Base-by-base conservation (phyloP, 2,329 filamentous ascomycete species). In the Xylariales sp. region DNA sequence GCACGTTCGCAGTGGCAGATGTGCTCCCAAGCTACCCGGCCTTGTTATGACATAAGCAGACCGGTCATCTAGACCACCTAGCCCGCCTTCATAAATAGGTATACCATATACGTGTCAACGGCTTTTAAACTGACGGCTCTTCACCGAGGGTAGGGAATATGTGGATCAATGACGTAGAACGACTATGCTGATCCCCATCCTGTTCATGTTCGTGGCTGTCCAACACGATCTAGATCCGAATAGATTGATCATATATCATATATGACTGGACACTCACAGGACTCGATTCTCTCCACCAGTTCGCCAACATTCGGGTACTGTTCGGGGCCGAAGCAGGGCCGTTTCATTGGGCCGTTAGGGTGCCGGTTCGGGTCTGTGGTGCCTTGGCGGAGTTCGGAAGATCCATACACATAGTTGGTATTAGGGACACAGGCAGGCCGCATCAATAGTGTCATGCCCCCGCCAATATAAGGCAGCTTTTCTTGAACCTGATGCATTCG, bases 361-460 rank as follows among this genome's bases (percentile, higher is more conserved):
- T 50, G n/a, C 10, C n/a, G 3, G 34, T 56, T 32, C 54, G 12
- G 54, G 23, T 56, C 23, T 23, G 4, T 56, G 6, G 28, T 28
- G 18, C 43, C 54, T 56, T 45, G 54, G 54, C 39, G 39, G 30
- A 8, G 30, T 32, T 12, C 39, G 14, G 18, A 45, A 32, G 14
- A 18, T 32, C 23, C 30, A 28, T 18, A 56, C 45, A 41, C 39
- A 41, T 41, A 10, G 39, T 41, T 41, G 10, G 39, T 41, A 14
- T 59, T 48, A 41, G 55, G 50, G n/a, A 36, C 16, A 34, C 8
- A 45, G 45, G 45, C 18, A 39, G 8, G 28, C 52, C 30, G 53
- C 64, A 66, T 66, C 64, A 53, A 66, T 57, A 57, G 58, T 52
- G 36, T 48, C 41, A 30, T 23, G 9, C 23, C 7, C 8, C 45